A percentile compares a stretch with the other conserved stretches of the same genome.
These are phyloP conservation scores for Arachis hypogaea DNA, from an alignment of 306 rosid species.

Conservation along the genomic window DNA sequence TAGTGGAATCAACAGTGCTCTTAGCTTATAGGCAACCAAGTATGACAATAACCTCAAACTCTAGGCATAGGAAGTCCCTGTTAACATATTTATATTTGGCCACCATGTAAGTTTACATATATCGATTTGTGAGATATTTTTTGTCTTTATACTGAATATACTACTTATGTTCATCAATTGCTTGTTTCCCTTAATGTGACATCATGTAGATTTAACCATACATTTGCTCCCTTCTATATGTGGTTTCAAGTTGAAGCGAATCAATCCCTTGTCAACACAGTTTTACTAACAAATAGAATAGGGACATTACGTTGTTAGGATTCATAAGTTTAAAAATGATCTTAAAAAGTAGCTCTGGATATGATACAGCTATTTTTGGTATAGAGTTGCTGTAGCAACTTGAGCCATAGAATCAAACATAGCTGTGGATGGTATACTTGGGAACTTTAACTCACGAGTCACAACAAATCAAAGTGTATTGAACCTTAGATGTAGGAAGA, in stretches of 20 bases:
- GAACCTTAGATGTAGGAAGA: background rate
- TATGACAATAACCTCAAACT: too few relatives aligned
- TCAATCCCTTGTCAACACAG: too few relatives aligned
- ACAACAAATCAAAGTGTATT: background rate
- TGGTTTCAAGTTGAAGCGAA: too few relatives aligned
- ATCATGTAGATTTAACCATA: too few relatives aligned
- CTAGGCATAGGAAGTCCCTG: too few relatives aligned
- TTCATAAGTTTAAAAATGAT: background rate
- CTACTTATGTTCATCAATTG: too few relatives aligned
- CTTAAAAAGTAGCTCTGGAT: background rate
- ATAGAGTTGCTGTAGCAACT: background rate
- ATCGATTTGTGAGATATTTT: too few relatives aligned
- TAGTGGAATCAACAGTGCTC: constrained; percentile 6
- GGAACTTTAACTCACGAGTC: background rate
- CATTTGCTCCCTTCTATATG: too few relatives aligned
- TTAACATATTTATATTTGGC: too few relatives aligned
- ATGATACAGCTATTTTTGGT: background rate
- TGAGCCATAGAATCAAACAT: background rate
- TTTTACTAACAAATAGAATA: constrained; percentile 1
- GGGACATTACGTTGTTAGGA: background rate
- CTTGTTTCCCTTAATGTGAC: too few relatives aligned
- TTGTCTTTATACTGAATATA: too few relatives aligned
- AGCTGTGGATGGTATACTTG: background rate
- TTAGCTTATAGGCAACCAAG: background rate
- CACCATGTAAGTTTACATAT: background rate